Conservation (phyloP, 495 filamentous ascomycete species). For the Jackrogersella multiformis region DNA sequence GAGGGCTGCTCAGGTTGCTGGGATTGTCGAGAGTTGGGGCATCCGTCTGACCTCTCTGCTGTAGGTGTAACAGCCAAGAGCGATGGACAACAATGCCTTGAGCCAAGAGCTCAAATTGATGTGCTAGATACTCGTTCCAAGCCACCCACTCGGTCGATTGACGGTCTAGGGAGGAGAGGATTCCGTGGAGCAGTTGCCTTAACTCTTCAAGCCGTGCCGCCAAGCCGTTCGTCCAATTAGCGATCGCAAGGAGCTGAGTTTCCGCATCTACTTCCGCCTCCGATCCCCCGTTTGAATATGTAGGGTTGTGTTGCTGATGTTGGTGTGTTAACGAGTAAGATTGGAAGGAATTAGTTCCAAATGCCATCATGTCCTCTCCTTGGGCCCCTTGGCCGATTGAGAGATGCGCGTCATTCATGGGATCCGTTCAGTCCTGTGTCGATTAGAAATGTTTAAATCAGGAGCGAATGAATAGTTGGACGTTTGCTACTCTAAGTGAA, state of each 20-base stretch:
- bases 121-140: constrained; percentile 1
- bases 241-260: not conserved
- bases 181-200: not conserved
- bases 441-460: not conserved
- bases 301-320: not conserved
- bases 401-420: not conserved
- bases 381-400: not conserved
- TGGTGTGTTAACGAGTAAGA: not conserved
- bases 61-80: constrained; percentile 4
- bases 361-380: not conserved
- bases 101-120: not conserved
- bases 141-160: not conserved
- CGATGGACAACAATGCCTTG: not conserved
- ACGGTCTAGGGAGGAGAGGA: not conserved
- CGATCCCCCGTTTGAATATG: not conserved
- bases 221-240: not conserved
- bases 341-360: not conserved
- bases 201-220: not conserved
- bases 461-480: not conserved
- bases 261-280: not conserved
- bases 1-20: too few species aligned
- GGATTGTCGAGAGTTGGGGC: too few species aligned
- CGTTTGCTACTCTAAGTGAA: not conserved
- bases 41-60: not conserved
- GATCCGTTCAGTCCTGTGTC: not conserved